Evolutionary conservation across 331 rosid genomes (phyloP), one percentile per base, ranked within the genome.

Genomic region (Cucumis variabilis): DNA sequence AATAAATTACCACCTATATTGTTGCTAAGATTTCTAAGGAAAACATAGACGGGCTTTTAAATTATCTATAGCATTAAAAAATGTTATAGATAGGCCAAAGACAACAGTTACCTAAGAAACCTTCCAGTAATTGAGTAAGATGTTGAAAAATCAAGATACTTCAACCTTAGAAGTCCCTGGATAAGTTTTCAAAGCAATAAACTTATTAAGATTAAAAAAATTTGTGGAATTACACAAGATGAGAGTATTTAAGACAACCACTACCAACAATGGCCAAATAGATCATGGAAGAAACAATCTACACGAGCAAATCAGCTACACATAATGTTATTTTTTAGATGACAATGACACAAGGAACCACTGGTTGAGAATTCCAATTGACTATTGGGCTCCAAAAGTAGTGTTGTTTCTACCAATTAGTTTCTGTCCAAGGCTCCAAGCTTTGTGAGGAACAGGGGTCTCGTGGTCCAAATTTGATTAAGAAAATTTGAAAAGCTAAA

Each of bases 121-220:
- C 89, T 85, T 88, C 99, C 99, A 24, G 98, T 93, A 93, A 97
- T 94, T 86, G 99, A 94, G 94, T 96, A 96, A 46, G 99, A 96
- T 70, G 98, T 93, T 41, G 99, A 97, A 93, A 96, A 96, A 90
- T 97, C 99, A 88, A 92, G 93, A 25, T 91, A 93, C 67, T 92
- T 94, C 88, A 97, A 90, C 88, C 94, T 92, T 89, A 85, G 94
- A 88, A 96, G 90, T 90, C 98, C 99, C 99, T 97, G 94, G 90
- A 93, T 25, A 77, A 85, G 79, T 25, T 84, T 63, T 82, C 16
- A 63, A 82, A 82, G 21, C 21, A 23, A 82, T 37, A 37, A 60
- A 20, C 63, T 46, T 14, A 82, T 28, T 13, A 21, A 82, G 55
- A 30, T 66, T 50, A 69, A 66, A 66, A 69, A 66, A 63, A 86